A percentile compares a stretch with the other conserved stretches of the same genome.
phyloP scores from a whole-genome alignment of 2,329 filamentous ascomycete species.

The Ampelomyces quisqualis region DNA sequence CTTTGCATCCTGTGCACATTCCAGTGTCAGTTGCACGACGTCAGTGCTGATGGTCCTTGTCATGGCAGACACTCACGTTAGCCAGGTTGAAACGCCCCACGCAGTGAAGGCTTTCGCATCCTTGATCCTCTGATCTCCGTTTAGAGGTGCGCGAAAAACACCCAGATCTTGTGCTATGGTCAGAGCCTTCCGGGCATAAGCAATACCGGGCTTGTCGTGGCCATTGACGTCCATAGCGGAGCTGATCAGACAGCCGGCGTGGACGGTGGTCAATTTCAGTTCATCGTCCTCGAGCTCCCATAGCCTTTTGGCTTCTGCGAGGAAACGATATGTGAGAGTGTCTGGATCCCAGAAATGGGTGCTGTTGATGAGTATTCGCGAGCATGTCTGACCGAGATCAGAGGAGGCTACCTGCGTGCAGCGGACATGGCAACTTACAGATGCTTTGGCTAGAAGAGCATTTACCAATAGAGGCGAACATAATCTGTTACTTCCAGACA shows the following conservation, averaged over 20 bases:
- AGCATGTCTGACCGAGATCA: constrained; percentile 10
- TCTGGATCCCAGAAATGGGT: constrained; percentile 17
- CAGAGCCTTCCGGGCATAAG: constrained; percentile 13
- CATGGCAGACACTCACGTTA: constrained; percentile 3
- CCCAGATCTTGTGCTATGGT: constrained; percentile 15
- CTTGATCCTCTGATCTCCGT: constrained; percentile 2
- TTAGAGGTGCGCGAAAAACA: constrained; percentile 7
- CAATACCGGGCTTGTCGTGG: constrained; percentile 8
- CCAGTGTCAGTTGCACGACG: not conserved
- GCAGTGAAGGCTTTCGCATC: constrained; percentile 12
- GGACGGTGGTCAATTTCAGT: constrained; percentile 15
- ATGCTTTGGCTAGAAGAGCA: constrained; percentile 21
- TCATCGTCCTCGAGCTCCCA: constrained; percentile 18
- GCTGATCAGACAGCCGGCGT: constrained; percentile 17
- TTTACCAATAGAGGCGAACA: constrained; percentile 25
- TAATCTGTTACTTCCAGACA: constrained; percentile 7
- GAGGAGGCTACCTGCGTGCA: not conserved
- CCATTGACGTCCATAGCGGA: constrained; percentile 9
- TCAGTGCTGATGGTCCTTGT: not conserved
- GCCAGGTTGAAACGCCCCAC: constrained; percentile 11
- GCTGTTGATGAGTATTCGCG: constrained; percentile 5
- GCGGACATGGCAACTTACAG: too few relatives aligned
- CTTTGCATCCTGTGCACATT: constrained; percentile 1
- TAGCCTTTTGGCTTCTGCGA: constrained; percentile 22
- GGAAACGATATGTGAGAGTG: constrained; percentile 18